These are phyloP conservation scores for Ceratobasidium sp. DNA, from an alignment of 1,284 basidiomycete species.

Conservation along the genomic window DNA sequence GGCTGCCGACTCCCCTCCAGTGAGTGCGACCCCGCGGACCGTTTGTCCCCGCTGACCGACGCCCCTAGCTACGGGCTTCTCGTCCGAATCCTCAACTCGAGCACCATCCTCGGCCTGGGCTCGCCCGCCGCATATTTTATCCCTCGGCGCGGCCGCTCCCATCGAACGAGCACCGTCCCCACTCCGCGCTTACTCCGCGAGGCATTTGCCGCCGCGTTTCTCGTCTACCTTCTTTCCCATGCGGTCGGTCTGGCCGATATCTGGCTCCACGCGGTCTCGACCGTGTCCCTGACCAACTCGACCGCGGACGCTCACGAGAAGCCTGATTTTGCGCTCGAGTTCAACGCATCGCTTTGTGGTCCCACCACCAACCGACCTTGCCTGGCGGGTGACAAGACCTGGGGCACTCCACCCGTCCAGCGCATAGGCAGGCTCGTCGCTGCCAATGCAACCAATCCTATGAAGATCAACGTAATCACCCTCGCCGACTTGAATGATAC, in stretches of 20 bases:
- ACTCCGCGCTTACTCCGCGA: conserved; percentile 31
- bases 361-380: conserved; percentile 15
- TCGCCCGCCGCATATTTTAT: conserved; percentile 18
- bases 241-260: conserved; percentile 36
- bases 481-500: conserved; percentile 16
- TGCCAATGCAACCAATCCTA: conserved; percentile 21
- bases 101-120: conserved; percentile 38
- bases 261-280: conserved; percentile 24
- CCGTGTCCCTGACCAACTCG: conserved; percentile 3
- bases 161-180: background rate
- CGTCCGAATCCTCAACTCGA: conserved; percentile 35
- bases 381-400: background rate
- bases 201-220: conserved; percentile 33
- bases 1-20: conserved; percentile 28
- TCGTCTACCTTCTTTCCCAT: conserved; percentile 34
- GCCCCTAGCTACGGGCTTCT: conserved; percentile 29
- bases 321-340: conserved; percentile 15
- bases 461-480: background rate
- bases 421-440: background rate
- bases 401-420: background rate
- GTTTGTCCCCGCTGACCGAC: conserved; percentile 1
- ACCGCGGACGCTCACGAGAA: background rate
- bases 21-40: background rate
- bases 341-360: conserved; percentile 10
- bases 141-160: background rate